A percentile compares a stretch with the other conserved stretches of the same genome.
These are phyloP conservation scores for Solanum gracilifrons DNA, from an alignment of 257 asterid species.

Conservation along the genomic window DNA sequence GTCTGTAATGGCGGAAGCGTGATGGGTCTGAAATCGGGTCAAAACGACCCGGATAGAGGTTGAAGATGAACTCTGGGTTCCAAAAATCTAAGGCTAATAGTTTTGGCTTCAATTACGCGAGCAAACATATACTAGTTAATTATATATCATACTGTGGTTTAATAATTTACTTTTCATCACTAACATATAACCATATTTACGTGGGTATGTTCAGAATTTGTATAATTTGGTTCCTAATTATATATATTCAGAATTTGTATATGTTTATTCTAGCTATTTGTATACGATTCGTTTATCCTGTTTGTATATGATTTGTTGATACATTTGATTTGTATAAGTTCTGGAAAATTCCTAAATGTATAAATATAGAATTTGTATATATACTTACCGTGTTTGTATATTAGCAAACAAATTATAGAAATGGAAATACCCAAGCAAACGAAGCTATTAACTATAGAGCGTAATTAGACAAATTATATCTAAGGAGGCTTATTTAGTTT, in stretches of 20 bases:
- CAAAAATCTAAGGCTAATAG: not conserved
- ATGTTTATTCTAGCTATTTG: fast-evolving
- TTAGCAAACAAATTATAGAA: no score
- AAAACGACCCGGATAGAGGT: not conserved
- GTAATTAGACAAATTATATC: not conserved
- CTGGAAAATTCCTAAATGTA: no score
- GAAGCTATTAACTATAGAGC: fast-evolving
- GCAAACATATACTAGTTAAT: not conserved
- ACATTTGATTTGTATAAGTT: no score
- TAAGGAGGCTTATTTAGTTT: not conserved
- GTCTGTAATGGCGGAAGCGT: not conserved
- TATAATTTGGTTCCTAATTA: no score
- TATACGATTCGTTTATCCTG: no score
- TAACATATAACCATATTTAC: not conserved
- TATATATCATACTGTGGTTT: no score
- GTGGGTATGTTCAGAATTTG: no score
- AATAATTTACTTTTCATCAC: not conserved
- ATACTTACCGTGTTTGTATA: no score
- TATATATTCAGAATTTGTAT: no score
- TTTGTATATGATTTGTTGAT: no score
- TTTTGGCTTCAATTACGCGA: not conserved
- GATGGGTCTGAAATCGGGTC: not conserved
- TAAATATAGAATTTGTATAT: no score
- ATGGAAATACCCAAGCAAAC: no score
- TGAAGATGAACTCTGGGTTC: not conserved